Conservation (phyloP, 441 rosid genomes). For the Populus hybrid region DNA sequence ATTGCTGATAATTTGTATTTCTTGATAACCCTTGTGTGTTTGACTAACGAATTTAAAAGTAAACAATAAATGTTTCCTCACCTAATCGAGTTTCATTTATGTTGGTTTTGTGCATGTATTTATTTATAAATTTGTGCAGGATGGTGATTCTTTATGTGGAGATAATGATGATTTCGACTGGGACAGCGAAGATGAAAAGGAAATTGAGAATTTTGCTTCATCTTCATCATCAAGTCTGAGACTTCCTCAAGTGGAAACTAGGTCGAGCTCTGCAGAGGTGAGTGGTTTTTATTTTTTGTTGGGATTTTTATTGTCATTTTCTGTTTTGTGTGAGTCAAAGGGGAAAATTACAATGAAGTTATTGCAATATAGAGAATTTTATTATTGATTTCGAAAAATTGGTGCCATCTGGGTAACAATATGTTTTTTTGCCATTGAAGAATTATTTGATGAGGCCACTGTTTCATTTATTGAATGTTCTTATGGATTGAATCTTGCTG, state of each 20-base stretch:
- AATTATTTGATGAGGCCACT: neutral
- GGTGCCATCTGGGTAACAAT: neutral
- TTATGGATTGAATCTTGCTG: neutral
- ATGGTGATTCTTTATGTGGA: slow-evolving; percentile 30
- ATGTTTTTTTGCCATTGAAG: neutral
- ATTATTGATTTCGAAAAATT: neutral
- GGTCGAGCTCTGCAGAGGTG: slow-evolving; percentile 35
- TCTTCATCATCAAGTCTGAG: slow-evolving; percentile 32
- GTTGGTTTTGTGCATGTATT: neutral
- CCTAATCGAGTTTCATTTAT: neutral
- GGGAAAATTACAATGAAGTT: neutral
- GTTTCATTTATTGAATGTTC: neutral
- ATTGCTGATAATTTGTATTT: neutral
- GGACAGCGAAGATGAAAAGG: slow-evolving; percentile 67
- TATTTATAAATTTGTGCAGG: slow-evolving; percentile 31
- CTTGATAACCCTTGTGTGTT: too few species aligned
- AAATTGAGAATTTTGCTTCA: slow-evolving; percentile 37
- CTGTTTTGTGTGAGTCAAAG: neutral
- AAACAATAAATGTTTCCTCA: neutral
- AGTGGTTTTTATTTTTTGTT: neutral
- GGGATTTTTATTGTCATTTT: neutral
- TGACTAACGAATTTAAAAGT: neutral
- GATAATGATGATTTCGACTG: slow-evolving; percentile 44
- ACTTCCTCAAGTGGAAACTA: slow-evolving; percentile 30
- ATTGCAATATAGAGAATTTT: neutral